Evolutionary conservation across 2,329 filamentous ascomycete species (phyloP), one percentile per base, ranked within the genome.

Genomic region (Didymella lethalis): DNA sequence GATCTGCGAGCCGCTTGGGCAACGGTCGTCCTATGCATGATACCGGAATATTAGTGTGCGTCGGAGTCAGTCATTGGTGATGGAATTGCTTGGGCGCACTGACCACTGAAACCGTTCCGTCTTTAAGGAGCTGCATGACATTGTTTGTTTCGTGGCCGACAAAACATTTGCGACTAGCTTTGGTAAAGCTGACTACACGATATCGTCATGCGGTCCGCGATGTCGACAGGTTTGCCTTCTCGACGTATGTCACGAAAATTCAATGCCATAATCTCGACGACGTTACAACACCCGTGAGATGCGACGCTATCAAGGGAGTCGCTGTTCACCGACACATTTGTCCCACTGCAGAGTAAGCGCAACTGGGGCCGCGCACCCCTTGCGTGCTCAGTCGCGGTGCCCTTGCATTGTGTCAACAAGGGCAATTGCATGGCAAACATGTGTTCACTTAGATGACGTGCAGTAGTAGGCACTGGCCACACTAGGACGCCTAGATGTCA

Each of bases 291-390:
- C 28, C 7, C 11, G 10, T 11, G 2, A 2, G 29, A 31, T 11
- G 12, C 29, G 10, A 31, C 23, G 38, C 16, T 11, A 11, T 29
- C 29, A 55, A 36, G 46, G 28, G 18, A 12, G 23, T 48, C 14
- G 44, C 38, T 36, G 29, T 20, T 43, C 31, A 40, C 36, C 49
- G 26, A 58, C 45, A 45, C 55, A 48, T 49, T 43, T 57, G 48
- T 57, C 32, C 32, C 18, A 53, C 7, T 18, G 41, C 31, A 26
- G 18, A 4, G 18, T 10, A 32, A 18, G 38, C 38, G 38, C 8
- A 23, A 41, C 7, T 25, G 18, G n/a, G 18, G 31, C 23, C 5
- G 43, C 32, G 28, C 20, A 10, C 32, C 40, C 41, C 41, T 57
- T 50, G 20, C 54, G 10, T 46, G 26, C 11, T 25, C 41, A 16